Base-by-base conservation (phyloP, 116 monocot genomes). In the Zostera marina region DNA sequence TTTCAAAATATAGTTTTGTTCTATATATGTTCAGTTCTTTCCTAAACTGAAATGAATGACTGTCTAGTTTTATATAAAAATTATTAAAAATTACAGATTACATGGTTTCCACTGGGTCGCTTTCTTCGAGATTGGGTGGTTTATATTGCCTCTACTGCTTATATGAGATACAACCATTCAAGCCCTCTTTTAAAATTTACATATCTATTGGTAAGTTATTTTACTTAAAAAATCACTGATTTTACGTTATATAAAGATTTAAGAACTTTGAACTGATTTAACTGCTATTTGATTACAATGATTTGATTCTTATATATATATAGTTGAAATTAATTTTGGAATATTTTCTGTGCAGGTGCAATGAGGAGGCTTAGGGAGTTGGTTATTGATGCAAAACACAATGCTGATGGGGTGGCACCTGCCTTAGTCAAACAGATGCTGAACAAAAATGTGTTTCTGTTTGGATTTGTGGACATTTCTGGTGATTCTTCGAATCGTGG, bases 111-210 rank as follows among this genome's bases (percentile, higher is more conserved):
- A 13, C 16, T 14, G 78, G 57, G 56, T 52, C 72, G 62, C 43
- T 88, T 13, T 72, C 79, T 9, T 62, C 63, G 63, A 81, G 77
- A 76, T 67, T 96, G 54, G 89, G 85, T 32, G 94, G 82, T 13
- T 70, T 96, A 11, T 88, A 96, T 76, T 96, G 94, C 65, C 85
- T 96, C 20, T 88, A 96, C 61, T 96, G 82, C 60, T 84, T 96
- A 42, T 74, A 96, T 61, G 77, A 78, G 57, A 76, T 74, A 22
- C 94, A 88, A 61, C 89, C 94, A 8, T 88, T 76, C 66, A 84
- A 81, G 48, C 89, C 89, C 43, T 41, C 46, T 67, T 85, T 88
- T 74, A 96, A 88, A 63, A 82, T 96, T 53, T 96, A 88, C 67
- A 52, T 94, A 14, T 85, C 81, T 66, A 65, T 94, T 22, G 80